Conservation (phyloP, 768 basidiomycete genomes). For the Phaffia tasmanica region DNA sequence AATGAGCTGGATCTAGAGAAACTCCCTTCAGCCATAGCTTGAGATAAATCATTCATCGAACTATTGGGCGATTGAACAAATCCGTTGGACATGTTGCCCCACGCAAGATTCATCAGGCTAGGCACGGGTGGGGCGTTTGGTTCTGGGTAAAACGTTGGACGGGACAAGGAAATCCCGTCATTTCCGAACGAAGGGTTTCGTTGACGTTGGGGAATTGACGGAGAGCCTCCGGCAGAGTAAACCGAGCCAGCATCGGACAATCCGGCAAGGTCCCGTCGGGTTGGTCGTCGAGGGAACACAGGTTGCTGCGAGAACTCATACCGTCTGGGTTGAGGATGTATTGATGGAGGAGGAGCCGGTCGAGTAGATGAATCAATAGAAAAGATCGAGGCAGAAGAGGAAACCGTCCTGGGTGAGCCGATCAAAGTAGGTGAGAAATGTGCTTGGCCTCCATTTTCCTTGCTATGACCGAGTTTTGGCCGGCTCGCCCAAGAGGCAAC, state of each 20-base stretch:
- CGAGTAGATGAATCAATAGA: slow-evolving; percentile 5
- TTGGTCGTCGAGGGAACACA: slow-evolving; percentile 1
- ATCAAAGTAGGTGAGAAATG: no score
- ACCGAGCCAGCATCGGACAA: neutral
- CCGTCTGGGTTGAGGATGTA: slow-evolving; percentile 14
- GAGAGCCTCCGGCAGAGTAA: neutral
- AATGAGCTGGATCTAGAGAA: neutral
- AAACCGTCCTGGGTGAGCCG: neutral
- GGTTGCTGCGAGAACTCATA: slow-evolving; percentile 20
- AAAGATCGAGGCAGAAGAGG: slow-evolving; percentile 18
- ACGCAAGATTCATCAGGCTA: neutral
- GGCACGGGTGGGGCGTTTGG: slow-evolving; percentile 6
- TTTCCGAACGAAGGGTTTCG: neutral
- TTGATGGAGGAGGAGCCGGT: slow-evolving; percentile 1
- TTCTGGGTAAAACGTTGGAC: neutral
- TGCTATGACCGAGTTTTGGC: neutral
- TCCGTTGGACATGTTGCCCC: slow-evolving; percentile 1
- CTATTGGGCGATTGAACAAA: no score
- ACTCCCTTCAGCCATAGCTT: slow-evolving; percentile 1
- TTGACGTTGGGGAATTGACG: neutral
- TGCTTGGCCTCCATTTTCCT: no score
- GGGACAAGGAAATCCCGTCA: neutral
- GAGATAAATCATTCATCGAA: no score
- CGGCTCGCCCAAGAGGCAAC: slow-evolving; percentile 11
- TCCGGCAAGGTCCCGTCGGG: neutral